phyloP scores from a whole-genome alignment of 1,284 basidiomycete genomes.

The Apiotrichum brassicae region DNA sequence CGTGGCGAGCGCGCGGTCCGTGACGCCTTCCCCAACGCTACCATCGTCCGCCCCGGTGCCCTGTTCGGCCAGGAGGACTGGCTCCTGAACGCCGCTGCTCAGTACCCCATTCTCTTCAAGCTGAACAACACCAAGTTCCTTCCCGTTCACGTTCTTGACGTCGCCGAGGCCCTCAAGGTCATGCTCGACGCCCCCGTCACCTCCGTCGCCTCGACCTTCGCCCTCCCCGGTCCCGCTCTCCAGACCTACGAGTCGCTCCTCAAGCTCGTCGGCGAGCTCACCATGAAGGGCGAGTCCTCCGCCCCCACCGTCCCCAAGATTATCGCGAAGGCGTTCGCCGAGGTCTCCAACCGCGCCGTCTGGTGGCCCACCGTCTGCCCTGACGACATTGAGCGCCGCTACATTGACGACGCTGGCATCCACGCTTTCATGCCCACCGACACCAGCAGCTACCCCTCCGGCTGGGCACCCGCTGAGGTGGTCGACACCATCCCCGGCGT shows the following conservation, averaged over 20 bases:
- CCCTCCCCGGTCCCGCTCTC: constrained; percentile 81
- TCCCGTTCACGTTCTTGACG: constrained; percentile 90
- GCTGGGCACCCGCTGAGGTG: constrained; percentile 53
- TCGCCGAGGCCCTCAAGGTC: constrained; percentile 82
- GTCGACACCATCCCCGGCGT: constrained; percentile 27
- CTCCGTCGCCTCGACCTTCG: constrained; percentile 61
- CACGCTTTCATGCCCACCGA: constrained; percentile 58
- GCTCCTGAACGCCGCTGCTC: constrained; percentile 83
- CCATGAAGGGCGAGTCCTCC: constrained; percentile 61
- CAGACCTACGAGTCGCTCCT: constrained; percentile 81
- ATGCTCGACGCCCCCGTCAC: constrained; percentile 61
- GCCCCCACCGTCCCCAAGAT: constrained; percentile 72
- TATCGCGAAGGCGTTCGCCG: constrained; percentile 62
- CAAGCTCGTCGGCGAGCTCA: constrained; percentile 72
- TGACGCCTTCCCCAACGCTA: constrained; percentile 76
- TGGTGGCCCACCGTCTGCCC: constrained; percentile 94
- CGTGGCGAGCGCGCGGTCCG: constrained; percentile 85
- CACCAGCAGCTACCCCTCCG: constrained; percentile 26
- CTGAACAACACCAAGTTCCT: constrained; percentile 85
- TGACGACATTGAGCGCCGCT: constrained; percentile 85
- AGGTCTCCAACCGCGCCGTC: constrained; percentile 58
- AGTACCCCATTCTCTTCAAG: constrained; percentile 91
- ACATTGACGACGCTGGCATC: constrained; percentile 64
- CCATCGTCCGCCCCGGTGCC: constrained; percentile 76
- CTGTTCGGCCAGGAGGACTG: constrained; percentile 96